These are phyloP conservation scores for Monascus purpureus DNA, from an alignment of 495 filamentous ascomycete species.

Conservation along the genomic window DNA sequence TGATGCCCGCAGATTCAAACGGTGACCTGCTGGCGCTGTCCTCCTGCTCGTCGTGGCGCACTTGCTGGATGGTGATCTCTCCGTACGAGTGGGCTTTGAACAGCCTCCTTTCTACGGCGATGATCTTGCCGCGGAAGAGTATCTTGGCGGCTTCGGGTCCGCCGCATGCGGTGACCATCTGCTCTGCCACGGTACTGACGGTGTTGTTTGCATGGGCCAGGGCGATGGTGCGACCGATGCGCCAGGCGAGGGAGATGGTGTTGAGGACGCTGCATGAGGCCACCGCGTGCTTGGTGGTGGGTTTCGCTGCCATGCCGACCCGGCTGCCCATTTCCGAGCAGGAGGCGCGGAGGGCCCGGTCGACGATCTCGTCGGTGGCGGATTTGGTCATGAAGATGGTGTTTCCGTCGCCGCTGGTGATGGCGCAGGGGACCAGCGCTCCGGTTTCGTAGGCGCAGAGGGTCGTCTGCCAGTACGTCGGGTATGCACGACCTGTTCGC, in stretches of 20 bases:
- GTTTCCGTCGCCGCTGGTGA: conserved; percentile 22
- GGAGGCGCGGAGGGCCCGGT: conserved; percentile 15
- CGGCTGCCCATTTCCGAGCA: conserved; percentile 21
- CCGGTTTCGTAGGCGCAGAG: conserved; percentile 15
- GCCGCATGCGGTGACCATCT: conserved; percentile 42
- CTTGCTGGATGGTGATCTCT: conserved; percentile 25
- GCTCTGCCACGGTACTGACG: conserved; percentile 35
- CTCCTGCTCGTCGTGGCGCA: conserved; percentile 2
- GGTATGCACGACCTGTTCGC: conserved; percentile 19
- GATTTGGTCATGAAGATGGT: conserved; percentile 21
- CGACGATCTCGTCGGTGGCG: conserved; percentile 19
- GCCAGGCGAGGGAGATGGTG: conserved; percentile 29
- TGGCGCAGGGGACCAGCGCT: conserved; percentile 17
- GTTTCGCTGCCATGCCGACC: conserved; percentile 16
- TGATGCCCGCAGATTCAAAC: conserved; percentile 20
- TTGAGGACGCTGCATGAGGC: conserved; percentile 19
- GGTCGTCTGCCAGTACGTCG: conserved; percentile 20
- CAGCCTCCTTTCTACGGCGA: conserved; percentile 39
- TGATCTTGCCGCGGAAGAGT: conserved; percentile 47
- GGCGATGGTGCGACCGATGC: conserved; percentile 31
- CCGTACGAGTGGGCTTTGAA: conserved; percentile 36
- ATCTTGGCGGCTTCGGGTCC: conserved; percentile 36
- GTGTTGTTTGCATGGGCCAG: conserved; percentile 30
- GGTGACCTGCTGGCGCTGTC: conserved; percentile 3
- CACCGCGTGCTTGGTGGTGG: conserved; percentile 14